phyloP scores from a whole-genome alignment of 306 rosid genomes.

The Abrus precatorius region DNA sequence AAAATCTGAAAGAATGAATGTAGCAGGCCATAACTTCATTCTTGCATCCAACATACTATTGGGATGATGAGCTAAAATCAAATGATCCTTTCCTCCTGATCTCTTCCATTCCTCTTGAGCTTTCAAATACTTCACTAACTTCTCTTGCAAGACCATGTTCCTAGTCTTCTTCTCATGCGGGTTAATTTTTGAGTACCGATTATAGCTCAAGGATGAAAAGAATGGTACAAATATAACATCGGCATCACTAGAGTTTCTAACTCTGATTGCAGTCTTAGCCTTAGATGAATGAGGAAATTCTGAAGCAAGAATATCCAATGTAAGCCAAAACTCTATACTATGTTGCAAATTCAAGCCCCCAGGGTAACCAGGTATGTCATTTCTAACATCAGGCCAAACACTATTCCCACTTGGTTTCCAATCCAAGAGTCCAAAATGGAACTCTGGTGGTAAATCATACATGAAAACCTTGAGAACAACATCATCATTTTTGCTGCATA shows the following conservation, averaged over 20 bases:
- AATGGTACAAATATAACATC: constrained; percentile 79
- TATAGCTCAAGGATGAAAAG: constrained; percentile 81
- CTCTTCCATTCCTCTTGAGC: constrained; percentile 75
- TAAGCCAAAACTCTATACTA: constrained; percentile 87
- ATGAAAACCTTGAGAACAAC: constrained; percentile 70
- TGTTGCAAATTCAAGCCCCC: constrained; percentile 86
- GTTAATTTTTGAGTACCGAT: constrained; percentile 56
- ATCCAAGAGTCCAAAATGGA: constrained; percentile 77
- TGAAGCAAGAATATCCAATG: constrained; percentile 80
- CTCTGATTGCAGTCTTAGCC: constrained; percentile 60
- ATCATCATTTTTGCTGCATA: constrained; percentile 42
- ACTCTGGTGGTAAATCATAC: constrained; percentile 73
- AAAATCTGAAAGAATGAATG: constrained; percentile 79
- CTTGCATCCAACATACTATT: constrained; percentile 78
- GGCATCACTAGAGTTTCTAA: constrained; percentile 71
- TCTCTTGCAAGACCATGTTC: constrained; percentile 66
- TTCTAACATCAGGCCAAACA: constrained; percentile 78
- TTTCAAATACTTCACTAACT: constrained; percentile 60
- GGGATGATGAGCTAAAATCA: constrained; percentile 90
- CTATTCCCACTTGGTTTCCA: constrained; percentile 61
- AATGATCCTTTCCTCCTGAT: constrained; percentile 77
- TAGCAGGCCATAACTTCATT: constrained; percentile 77
- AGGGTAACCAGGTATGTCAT: constrained; percentile 66
- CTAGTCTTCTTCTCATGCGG: constrained; percentile 56
- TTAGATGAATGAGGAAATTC: constrained; percentile 60